A percentile compares a stretch with the other conserved stretches of the same genome.
Evolutionary conservation across 345 rosid genomes (phyloP).

Genomic region (Fremontodendron californicum): DNA sequence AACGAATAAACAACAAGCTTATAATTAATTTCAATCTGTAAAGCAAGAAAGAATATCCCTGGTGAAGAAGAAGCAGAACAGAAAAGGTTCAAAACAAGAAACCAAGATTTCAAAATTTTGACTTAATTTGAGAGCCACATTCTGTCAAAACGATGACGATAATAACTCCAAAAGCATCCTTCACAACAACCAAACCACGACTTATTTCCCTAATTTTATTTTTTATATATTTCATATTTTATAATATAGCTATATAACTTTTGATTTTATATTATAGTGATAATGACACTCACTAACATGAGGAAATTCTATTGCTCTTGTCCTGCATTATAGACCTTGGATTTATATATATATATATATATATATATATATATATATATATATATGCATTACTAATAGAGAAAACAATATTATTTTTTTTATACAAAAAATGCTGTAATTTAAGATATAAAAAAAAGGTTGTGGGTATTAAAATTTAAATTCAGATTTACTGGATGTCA

Average conservation of each 20-base stretch:
- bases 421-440: too few relatives aligned
- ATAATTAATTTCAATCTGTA: conserved; percentile 17
- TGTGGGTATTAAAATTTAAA: too few relatives aligned
- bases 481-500: too few relatives aligned
- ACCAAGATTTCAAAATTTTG: conserved; percentile 28
- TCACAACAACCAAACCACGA: conserved; percentile 47
- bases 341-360: background rate
- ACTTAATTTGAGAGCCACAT: conserved; percentile 4
- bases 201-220: conserved; percentile 13
- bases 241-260: background rate
- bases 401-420: too few relatives aligned
- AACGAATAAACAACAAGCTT: background rate
- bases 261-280: conserved; percentile 5
- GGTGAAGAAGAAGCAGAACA: conserved; percentile 32
- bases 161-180: conserved; percentile 26
- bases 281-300: conserved; percentile 39
- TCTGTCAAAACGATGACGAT: background rate
- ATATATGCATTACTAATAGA: too few relatives aligned
- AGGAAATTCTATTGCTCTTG: conserved; percentile 17
- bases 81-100: conserved; percentile 25
- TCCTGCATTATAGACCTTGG: conserved; percentile 5
- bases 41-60: conserved; percentile 43
- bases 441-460: too few relatives aligned
- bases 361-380: too few relatives aligned
- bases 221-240: background rate